Base-by-base conservation (phyloP, 805 yeast genomes). In the Kazachstania kunashirensis region DNA sequence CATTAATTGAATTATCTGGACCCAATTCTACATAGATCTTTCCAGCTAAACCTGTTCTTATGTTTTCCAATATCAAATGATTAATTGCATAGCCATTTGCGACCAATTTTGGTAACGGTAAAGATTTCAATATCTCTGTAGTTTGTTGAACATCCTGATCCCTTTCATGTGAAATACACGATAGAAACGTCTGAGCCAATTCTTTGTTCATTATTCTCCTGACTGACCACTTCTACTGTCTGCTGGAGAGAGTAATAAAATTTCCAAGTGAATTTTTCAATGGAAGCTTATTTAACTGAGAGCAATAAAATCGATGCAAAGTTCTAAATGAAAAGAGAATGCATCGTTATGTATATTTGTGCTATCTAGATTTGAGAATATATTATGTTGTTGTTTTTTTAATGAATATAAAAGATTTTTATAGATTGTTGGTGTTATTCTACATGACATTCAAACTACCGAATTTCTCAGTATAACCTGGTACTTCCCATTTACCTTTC, bases 381-480 rank as follows among this genome's bases (percentile, higher is more conserved):
- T 6, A 25, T 25, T 8, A n/a, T 13, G 12, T 12, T 25, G 12
- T 6, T 12, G 12, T 25, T n/a, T 8, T 25, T n/a, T 12, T 25
- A 13, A 25, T 7, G 15, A 12, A 25, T 25, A 25, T 13, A 13
- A 25, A 6, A 15, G 15, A 10, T 10, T 20, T 20, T 7, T 20
- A 7, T 7, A 6, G 23, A 7, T 20, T 20, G n/a, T n/a, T n/a
- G n/a, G n/a, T n/a, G n/a, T n/a, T n/a, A n/a, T n/a, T 24, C 44
- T 52, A 68, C 96, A 89, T 92, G 64, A 86, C 85, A 57, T 89
- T 85, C 68, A 89, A 77, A 64, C 83, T 84, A 67, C 97, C 97
- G 66, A 92, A 92, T 79, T 88, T 92, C 69, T 92, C 97, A 69
- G 83, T 79, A 79, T 92, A 92, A 56, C 96, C 95, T 56, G 97